phyloP scores from a whole-genome alignment of 352 stramenopile genomes.

The Phytophthora tubulina region DNA sequence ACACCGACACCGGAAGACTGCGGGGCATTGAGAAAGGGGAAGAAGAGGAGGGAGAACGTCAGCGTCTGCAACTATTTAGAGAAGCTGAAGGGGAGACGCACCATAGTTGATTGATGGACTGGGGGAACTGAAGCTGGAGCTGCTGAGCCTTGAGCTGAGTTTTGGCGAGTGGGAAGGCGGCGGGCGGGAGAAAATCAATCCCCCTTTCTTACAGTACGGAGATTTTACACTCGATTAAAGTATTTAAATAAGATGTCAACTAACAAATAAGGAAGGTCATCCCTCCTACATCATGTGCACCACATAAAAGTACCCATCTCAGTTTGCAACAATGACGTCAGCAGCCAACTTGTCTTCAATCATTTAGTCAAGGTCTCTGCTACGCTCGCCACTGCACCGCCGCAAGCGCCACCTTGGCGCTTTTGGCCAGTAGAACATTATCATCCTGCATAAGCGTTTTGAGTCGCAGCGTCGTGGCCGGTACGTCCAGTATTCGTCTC shows the following conservation, averaged over 20 bases:
- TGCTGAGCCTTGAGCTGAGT: slow-evolving; percentile 36
- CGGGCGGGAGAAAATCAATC: slow-evolving; percentile 29
- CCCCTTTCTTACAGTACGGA: slow-evolving; percentile 4
- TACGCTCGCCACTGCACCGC: slow-evolving; percentile 73
- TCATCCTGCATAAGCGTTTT: slow-evolving; percentile 52
- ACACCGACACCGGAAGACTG: slow-evolving; percentile 95
- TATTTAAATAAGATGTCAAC: slow-evolving; percentile 46
- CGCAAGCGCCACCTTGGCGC: slow-evolving; percentile 61
- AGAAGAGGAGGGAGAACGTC: not conserved
- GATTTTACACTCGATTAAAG: slow-evolving; percentile 21
- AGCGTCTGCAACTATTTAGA: slow-evolving; percentile 6
- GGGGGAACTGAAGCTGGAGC: slow-evolving; percentile 16
- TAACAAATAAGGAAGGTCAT: not conserved
- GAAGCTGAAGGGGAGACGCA: slow-evolving; percentile 3
- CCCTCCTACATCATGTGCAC: slow-evolving; percentile 22
- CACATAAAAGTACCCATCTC: slow-evolving; percentile 30
- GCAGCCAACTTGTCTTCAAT: slow-evolving; percentile 2
- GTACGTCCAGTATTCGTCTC: slow-evolving; percentile 55
- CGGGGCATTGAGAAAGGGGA: not conserved
- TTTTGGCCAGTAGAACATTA: slow-evolving; percentile 64
- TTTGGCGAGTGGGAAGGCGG: slow-evolving; percentile 39
- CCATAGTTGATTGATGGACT: slow-evolving; percentile 37
- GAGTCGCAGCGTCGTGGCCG: slow-evolving; percentile 63
- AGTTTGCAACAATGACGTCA: slow-evolving; percentile 26
- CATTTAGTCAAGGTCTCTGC: not conserved